Base-by-base conservation (phyloP, 192 early-diverging fungal species). In the Backusella tuberculispora region DNA sequence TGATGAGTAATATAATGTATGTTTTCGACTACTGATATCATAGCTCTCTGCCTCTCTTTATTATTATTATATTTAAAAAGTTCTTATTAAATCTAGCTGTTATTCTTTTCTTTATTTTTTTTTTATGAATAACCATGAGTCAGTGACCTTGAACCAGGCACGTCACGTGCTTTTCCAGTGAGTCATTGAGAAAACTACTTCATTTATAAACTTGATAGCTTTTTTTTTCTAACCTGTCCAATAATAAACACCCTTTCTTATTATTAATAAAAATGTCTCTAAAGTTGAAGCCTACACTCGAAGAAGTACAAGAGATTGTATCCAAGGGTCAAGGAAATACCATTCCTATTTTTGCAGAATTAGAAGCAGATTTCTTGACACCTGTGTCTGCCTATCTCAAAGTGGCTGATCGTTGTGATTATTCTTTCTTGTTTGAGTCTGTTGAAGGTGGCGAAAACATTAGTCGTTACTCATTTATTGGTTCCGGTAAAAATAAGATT, bases 361-460 rank as follows among this genome's bases (percentile, higher is more conserved):
- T 98, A 44, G 90, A 91, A 14, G 92, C 93, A 40, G 98, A 99
- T 79, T 87, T 99, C 68, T 86, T 98, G 41, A 99, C 98, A 6
- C 98, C 98, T 37, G 96, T 99, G 17, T 91, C 94, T 19, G 97
- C 96, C 21, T 99, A 98, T 75, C 92, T 99, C 73, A 94, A 93
- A 77, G 87, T 98, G 19, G 85, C 95, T 19, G 85, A 92, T 64
- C 83, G 86, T 50, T 90, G 89, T 74, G 86, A 91, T 13, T 93
- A 96, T 81, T 98, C 98, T 40, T 99, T 99, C 74, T 81, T 99
- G 75, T 91, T 99, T 26, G 98, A 99, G 77, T 95, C 94, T 34
- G 95, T 97, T 19, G 83, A 89, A 63, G 97, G 96, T 47, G 95
- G 96, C 50, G 98, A 99, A 77, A 95, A 92, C 69, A 95, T 97